Base-by-base conservation (phyloP, 2,329 filamentous ascomycete genomes). In the Parafenestella ontariensis region DNA sequence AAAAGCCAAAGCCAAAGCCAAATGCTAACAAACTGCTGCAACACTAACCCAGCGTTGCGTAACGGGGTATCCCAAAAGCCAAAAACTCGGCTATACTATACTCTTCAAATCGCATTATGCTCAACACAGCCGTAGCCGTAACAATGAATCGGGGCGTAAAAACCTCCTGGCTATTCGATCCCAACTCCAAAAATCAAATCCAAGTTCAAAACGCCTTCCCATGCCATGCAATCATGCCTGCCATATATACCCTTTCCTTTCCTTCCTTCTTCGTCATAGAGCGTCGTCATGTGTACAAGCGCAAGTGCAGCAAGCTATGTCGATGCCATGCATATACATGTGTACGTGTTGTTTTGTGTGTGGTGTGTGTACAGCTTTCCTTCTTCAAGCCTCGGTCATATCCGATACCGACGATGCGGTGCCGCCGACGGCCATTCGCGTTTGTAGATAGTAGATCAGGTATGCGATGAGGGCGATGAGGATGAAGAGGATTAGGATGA, bases 401-500 rank as follows among this genome's bases (percentile, higher is more conserved):
- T 76, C 73, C 33, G 66, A 70, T 21, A 69, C 69, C 9, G 57
- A 63, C 17, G 66, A 61, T 8, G 66, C 65, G 3, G 66, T 71
- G 41, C 70, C 71, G 56, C 72, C 74, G 17, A 76, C 72, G 0
- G 72, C 68, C 74, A 77, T 76, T 37, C 76, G 71, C 11, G 75
- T 78, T 64, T 81, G 79, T 39, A 80, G 74, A 69, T 77, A 79
- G 74, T 79, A 82, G 69, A 82, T 82, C 40, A 73, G 60, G 70
- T 81, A 82, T 41, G 75, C 80, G 70, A 82, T 79, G 24, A 79
- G 66, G 26, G 77, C 78, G 47, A 82, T 78, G 46, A 82, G 73
- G 66, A 82, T 74, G 75, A 82, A 81, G 65, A 82, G 80, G 70
- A 82, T 77, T 64, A 82, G 76, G 70, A 82, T 78, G 71, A 82